Base-by-base conservation (phyloP, 2,329 filamentous ascomycete genomes). In the Colletotrichum phormii region DNA sequence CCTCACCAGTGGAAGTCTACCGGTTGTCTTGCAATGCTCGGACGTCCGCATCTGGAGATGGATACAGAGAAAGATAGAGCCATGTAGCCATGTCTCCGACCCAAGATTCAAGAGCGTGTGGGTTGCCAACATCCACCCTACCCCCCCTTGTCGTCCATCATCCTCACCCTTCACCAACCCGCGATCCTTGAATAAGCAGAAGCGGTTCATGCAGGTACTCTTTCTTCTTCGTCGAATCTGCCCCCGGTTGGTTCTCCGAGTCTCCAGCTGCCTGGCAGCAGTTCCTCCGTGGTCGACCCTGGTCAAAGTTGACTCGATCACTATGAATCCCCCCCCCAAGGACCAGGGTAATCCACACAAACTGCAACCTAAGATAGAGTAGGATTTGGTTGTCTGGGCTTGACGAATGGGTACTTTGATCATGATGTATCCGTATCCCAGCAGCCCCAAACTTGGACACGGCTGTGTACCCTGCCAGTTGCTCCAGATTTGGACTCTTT, bases 201-300 rank as follows among this genome's bases (percentile, higher is more conserved):
- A 67, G 64, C 61, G 64, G 74, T 75, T 75, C 74, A 74, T 75
- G 74, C 74, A 75, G 72, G 74, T 74, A 71, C 67, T 71, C 54
- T 74, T 75, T 63, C 74, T 75, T 72, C 64, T 74, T 63, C 64
- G 49, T 26, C 24, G 33, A 57, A 11, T 31, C 63, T 57, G 24
- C 18, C 51, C 57, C 60, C 59, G 26, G 64, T 51, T 37, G 26
- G 64, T 58, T 62, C 68, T 29, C 18, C 42, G 54, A 71, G 37
- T 54, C 37, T 54, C 70, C 59, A 70, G 70, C 61, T 70, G 70
- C 60, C 70, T 72, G 70, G 69, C 69, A 53, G 26, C 62, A 60
- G 59, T 55, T 12, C 46, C 54, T 71, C 64, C 64, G 68, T 68
- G 68, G 64, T 68, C 55, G 24, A 63, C 67, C 71, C 71, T 26